These are phyloP conservation scores for Rhodotorula kratochvilovae DNA, from an alignment of 768 basidiomycete species.

Conservation along the genomic window DNA sequence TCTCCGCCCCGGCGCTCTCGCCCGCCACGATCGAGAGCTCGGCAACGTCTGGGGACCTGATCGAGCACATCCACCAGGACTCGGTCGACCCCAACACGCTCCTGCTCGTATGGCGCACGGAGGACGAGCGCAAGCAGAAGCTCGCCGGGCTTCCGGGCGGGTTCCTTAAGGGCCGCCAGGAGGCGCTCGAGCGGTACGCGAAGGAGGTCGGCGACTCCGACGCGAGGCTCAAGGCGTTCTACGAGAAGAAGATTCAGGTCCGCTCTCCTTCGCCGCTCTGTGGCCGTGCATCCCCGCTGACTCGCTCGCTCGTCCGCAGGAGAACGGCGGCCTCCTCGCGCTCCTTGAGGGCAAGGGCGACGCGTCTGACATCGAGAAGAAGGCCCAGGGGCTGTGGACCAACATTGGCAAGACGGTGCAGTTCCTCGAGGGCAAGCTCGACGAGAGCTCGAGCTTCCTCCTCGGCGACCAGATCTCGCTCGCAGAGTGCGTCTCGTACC, in stretches of 20 bases:
- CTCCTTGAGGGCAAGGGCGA: conserved; percentile 28
- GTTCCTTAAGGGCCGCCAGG: conserved; percentile 36
- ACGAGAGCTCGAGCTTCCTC: conserved; percentile 14
- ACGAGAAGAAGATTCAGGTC: conserved; percentile 26
- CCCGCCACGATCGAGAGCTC: conserved; percentile 35
- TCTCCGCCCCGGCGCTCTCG: conserved; percentile 31
- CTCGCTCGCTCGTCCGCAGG: neutral
- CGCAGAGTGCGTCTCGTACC: conserved; percentile 29
- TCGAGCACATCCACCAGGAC: conserved; percentile 24
- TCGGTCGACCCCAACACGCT: conserved; percentile 32
- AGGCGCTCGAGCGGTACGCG: conserved; percentile 28
- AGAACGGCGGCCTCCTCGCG: conserved; percentile 25
- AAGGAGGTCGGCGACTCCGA: conserved; percentile 19
- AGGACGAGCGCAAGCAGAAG: conserved; percentile 30
- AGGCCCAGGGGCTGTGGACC: conserved; percentile 11
- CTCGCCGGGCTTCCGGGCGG: conserved; percentile 5
- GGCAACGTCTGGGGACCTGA: conserved; percentile 10
- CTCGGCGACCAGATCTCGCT: conserved; percentile 36
- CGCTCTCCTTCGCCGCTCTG: neutral
- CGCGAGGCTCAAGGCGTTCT: conserved; percentile 15
- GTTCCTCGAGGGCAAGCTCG: conserved; percentile 21
- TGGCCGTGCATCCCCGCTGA: too few relatives aligned
- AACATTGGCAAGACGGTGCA: conserved; percentile 18
- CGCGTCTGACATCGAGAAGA: neutral
- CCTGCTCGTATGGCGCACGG: conserved; percentile 23